These are phyloP conservation scores for Physcia stellaris DNA, from an alignment of 495 filamentous ascomycete species.

Conservation along the genomic window DNA sequence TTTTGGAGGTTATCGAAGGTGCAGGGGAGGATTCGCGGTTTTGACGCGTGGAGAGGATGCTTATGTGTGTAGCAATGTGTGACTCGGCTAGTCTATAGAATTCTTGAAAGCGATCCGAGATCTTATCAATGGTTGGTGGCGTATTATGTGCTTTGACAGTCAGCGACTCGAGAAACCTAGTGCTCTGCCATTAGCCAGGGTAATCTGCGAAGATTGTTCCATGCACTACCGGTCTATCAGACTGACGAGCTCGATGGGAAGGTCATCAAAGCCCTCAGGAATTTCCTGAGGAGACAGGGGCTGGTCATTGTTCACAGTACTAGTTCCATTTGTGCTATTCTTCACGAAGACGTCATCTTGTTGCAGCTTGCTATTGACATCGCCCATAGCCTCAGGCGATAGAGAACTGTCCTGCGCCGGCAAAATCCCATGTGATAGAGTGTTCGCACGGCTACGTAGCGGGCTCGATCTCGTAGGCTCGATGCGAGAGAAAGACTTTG, in stretches of 20 bases:
- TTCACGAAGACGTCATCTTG: slow-evolving; percentile 26
- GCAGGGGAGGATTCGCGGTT: slow-evolving; percentile 47
- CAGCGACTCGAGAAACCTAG: slow-evolving; percentile 82
- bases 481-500: slow-evolving; percentile 24
- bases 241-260: slow-evolving; percentile 85
- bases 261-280: slow-evolving; percentile 47
- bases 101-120: slow-evolving; percentile 82
- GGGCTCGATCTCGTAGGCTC: slow-evolving; percentile 34
- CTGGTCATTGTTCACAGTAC: slow-evolving; percentile 12
- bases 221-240: slow-evolving; percentile 79
- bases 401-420: slow-evolving; percentile 27
- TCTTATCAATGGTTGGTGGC: slow-evolving; percentile 69
- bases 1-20: slow-evolving; percentile 34
- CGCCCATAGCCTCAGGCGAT: slow-evolving; percentile 8
- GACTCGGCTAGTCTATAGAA: slow-evolving; percentile 77
- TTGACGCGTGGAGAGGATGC: slow-evolving; percentile 60
- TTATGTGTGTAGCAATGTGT: slow-evolving; percentile 81
- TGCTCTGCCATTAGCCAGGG: slow-evolving; percentile 9
- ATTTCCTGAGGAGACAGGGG: slow-evolving; percentile 25
- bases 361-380: slow-evolving; percentile 8
- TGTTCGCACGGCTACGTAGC: slow-evolving; percentile 41
- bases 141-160: slow-evolving; percentile 74
- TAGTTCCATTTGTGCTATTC: slow-evolving; percentile 6
- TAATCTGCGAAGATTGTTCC: too few species aligned
- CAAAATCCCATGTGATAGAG: slow-evolving; percentile 40